These are phyloP conservation scores for Amorphotheca resinae DNA, from an alignment of 495 filamentous ascomycete species.

Conservation along the genomic window DNA sequence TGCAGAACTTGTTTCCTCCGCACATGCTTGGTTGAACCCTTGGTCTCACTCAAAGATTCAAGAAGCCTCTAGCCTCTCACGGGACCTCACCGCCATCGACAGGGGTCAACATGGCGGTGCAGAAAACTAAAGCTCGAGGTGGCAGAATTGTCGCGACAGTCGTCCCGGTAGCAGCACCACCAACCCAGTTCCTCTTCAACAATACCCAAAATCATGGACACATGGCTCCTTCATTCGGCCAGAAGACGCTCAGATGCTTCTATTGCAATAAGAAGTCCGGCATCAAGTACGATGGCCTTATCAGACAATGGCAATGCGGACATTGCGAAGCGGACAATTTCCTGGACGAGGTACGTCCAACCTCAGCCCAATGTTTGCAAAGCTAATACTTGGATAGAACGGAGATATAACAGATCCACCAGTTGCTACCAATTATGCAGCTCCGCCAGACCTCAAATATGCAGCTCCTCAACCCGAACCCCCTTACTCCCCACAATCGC, in stretches of 20 bases:
- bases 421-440: slow-evolving; percentile 30
- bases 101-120: neutral
- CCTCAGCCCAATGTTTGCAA: slow-evolving; percentile 5
- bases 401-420: slow-evolving; percentile 83
- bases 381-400: slow-evolving; percentile 35
- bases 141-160: neutral
- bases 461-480: slow-evolving; percentile 23
- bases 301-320: slow-evolving; percentile 51
- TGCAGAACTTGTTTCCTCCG: no score
- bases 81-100: neutral
- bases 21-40: no score
- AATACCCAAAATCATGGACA: slow-evolving; percentile 18
- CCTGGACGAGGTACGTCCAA: slow-evolving; percentile 47
- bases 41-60: no score
- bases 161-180: neutral
- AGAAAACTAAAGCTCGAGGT: neutral
- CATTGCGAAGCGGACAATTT: slow-evolving; percentile 74
- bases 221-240: slow-evolving; percentile 36
- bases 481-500: slow-evolving; percentile 19
- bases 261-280: slow-evolving; percentile 58
- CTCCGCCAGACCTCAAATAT: slow-evolving; percentile 27
- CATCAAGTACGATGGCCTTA: slow-evolving; percentile 34
- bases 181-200: neutral
- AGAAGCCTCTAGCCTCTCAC: no score
- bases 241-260: slow-evolving; percentile 51